These are phyloP conservation scores for Parmelia sp. DNA, from an alignment of 495 filamentous ascomycete species.

Conservation along the genomic window DNA sequence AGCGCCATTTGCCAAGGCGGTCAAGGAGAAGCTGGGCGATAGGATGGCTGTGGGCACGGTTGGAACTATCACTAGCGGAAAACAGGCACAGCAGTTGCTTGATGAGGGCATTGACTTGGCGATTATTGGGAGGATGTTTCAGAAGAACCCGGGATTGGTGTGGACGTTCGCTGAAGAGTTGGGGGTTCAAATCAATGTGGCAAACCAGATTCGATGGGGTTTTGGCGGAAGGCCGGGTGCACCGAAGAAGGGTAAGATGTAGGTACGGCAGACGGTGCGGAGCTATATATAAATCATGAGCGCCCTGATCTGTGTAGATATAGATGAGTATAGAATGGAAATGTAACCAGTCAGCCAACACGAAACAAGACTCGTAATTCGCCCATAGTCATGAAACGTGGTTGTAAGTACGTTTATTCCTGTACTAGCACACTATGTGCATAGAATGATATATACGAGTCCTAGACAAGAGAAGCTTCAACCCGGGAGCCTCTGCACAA, in stretches of 20 bases:
- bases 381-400: neutral
- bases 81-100: constrained; percentile 48
- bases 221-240: constrained; percentile 30
- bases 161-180: constrained; percentile 66
- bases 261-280: constrained; percentile 4
- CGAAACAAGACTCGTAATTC: neutral
- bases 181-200: constrained; percentile 53
- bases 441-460: neutral
- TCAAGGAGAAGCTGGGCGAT: constrained; percentile 60
- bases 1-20: constrained; percentile 52
- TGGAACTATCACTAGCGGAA: constrained; percentile 53
- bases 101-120: constrained; percentile 54
- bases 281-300: neutral
- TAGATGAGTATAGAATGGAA: neutral
- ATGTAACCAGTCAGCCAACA: neutral
- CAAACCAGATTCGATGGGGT: constrained; percentile 63
- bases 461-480: neutral
- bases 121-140: constrained; percentile 58
- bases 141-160: constrained; percentile 62
- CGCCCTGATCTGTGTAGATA: neutral
- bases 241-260: constrained; percentile 27
- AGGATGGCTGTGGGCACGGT: constrained; percentile 54
- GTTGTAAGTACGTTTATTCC: neutral
- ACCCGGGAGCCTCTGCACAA: neutral
- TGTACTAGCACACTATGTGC: neutral